phyloP scores from a whole-genome alignment of 257 asterid genomes.

The Scutellaria baicalensis region DNA sequence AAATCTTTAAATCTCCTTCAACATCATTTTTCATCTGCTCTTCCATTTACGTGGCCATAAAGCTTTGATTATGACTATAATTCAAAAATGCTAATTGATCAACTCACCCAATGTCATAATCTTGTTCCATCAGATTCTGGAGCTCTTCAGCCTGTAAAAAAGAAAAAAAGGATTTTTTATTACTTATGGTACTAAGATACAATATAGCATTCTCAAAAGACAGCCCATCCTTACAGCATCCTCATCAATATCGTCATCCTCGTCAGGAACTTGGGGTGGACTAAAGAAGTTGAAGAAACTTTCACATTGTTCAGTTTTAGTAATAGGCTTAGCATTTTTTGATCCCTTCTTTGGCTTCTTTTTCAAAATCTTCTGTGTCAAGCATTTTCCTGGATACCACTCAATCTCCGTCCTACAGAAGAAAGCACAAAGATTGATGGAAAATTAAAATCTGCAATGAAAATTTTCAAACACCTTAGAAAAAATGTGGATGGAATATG shows the following conservation, averaged over 20 bases:
- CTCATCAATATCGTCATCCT: slow-evolving; percentile 75
- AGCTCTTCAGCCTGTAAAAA: slow-evolving; percentile 67
- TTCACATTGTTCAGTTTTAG: slow-evolving; percentile 75
- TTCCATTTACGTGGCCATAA: background rate
- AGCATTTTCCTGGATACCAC: slow-evolving; percentile 73
- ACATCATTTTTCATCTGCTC: background rate
- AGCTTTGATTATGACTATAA: background rate
- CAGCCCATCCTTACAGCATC: slow-evolving; percentile 49
- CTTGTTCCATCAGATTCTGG: slow-evolving; percentile 82
- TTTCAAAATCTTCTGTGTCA: slow-evolving; percentile 70
- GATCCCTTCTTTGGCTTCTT: slow-evolving; percentile 92
- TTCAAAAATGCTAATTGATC: background rate
- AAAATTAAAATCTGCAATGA: background rate
- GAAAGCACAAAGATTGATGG: background rate
- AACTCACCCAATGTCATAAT: slow-evolving; percentile 76
- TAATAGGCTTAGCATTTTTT: slow-evolving; percentile 60
- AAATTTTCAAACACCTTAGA: background rate
- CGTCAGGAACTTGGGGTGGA: slow-evolving; percentile 87
- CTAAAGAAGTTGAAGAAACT: slow-evolving; percentile 90
- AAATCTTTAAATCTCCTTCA: background rate
- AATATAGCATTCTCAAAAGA: no score
- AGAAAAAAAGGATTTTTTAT: background rate
- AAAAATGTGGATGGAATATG: background rate
- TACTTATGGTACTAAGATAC: background rate
- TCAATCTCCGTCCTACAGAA: slow-evolving; percentile 69